These are phyloP conservation scores for Alliaria petiolata DNA, from an alignment of 345 rosid genomes.

Conservation along the genomic window DNA sequence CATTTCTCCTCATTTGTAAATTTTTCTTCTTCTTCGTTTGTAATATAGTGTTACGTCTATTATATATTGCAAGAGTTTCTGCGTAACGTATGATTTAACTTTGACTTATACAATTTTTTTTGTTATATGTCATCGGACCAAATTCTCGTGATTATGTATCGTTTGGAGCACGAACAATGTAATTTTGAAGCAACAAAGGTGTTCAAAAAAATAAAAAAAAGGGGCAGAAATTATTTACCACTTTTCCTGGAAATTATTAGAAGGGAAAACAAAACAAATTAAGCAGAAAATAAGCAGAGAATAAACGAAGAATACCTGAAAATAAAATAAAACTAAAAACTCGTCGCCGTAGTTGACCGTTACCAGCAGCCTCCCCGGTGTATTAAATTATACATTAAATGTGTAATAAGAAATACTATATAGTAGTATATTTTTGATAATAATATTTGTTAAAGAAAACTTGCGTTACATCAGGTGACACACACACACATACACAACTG, in stretches of 20 bases:
- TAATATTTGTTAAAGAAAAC: background rate
- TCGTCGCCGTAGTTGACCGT: constrained; percentile 34
- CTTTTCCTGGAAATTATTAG: background rate
- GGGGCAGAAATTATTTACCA: too few relatives aligned
- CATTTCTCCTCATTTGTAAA: too few relatives aligned
- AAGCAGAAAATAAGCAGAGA: background rate
- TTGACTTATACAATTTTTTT: background rate
- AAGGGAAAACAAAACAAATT: background rate
- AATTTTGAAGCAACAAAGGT: background rate
- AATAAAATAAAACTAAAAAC: background rate
- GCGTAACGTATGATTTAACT: background rate
- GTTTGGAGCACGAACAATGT: background rate
- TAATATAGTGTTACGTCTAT: background rate
- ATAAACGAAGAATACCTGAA: constrained; percentile 9
- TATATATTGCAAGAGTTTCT: background rate
- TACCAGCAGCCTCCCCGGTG: background rate
- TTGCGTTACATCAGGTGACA: constrained; percentile 27
- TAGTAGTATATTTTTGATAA: too few relatives aligned
- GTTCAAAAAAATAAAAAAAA: too few relatives aligned
- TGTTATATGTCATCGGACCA: background rate
- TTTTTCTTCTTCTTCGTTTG: background rate
- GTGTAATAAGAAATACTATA: background rate
- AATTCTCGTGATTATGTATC: background rate
- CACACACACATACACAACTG: constrained; percentile 8
- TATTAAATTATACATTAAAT: background rate